Base-by-base conservation (phyloP, 768 basidiomycete species). In the Boletus subcaerulescens region DNA sequence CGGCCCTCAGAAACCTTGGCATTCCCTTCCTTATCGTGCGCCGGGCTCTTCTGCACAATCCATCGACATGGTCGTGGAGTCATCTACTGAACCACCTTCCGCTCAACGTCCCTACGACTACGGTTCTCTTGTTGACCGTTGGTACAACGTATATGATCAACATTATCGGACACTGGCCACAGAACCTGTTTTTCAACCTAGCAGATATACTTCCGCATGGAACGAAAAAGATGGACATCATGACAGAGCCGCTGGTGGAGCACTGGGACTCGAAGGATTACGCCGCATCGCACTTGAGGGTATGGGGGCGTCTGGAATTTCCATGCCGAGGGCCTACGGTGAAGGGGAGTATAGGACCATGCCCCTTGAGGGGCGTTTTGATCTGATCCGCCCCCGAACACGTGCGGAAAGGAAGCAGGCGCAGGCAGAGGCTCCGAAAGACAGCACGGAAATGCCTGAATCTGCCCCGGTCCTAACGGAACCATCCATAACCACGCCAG, bases 1-100 rank as follows among this genome's bases (percentile, higher is more conserved):
- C 61, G 96, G 96, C 15, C 80, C 85, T n/a, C 83, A 91, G 71
- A 99, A 99, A 74, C 96, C 97, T 14, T 99, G 97, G 96, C 78
- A 84, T 47, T 81, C 84, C 17, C 77, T 93, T 47, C 70, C 82
- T 45, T 85, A 79, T 69, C 86, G 92, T 32, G 76, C 85, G 11
- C 85, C 91, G 1, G 82, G 77, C 35, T 73, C 77, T 46, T 60
- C 69, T 65, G 46, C 51, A 57, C 58, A 53, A 50, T 74, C 69
- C 60, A 65, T 58, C 64, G 56, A 71, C 64, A 59, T 66, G 71
- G 57, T 45, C 60, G 57, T 66, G 41, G 68, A 69, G 50, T 63
- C 70, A 39, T 44, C 51, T 26, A 24, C 53, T 18, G 57, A 60
- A 47, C 38, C 46, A 15, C 20, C 50, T 18, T 4, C 45, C 42